phyloP scores from a whole-genome alignment of 306 rosid genomes.

The Benincasa hispida region DNA sequence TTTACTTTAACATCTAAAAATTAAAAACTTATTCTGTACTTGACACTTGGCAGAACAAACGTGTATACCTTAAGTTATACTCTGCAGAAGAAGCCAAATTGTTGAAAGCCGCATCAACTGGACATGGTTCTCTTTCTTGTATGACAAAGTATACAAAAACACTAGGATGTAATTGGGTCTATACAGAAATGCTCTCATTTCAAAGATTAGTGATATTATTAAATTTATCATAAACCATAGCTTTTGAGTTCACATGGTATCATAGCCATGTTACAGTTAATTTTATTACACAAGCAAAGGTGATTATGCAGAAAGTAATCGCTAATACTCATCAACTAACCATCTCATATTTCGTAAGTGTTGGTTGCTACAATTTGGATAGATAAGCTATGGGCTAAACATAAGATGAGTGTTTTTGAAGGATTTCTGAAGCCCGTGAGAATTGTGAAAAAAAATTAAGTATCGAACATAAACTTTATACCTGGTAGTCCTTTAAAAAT shows the following conservation, averaged over 20 bases:
- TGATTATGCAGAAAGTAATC: background rate
- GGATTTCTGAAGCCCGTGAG: background rate
- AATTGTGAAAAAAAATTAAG: background rate
- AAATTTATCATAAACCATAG: too few relatives aligned
- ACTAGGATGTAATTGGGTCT: constrained; percentile 56
- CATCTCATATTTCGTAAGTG: background rate
- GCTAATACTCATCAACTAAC: background rate
- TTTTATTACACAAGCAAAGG: constrained; percentile 4
- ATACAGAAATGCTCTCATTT: constrained; percentile 47
- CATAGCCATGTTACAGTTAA: too few relatives aligned
- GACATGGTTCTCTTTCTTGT: constrained; percentile 19
- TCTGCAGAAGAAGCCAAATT: constrained; percentile 56
- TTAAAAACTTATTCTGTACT: background rate
- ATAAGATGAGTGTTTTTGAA: background rate
- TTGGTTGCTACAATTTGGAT: background rate
- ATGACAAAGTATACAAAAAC: constrained; percentile 45
- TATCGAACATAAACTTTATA: background rate
- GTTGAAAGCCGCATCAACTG: constrained; percentile 65
- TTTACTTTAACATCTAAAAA: background rate
- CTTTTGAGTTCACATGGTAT: too few relatives aligned
- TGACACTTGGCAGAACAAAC: background rate
- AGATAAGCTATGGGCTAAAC: background rate
- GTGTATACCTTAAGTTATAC: constrained; percentile 47
- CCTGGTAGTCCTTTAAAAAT: background rate
- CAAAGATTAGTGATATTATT: constrained; percentile 14